Evolutionary conservation across 345 rosid species (phyloP).

Genomic region (Eucalyptus tenuipes): DNA sequence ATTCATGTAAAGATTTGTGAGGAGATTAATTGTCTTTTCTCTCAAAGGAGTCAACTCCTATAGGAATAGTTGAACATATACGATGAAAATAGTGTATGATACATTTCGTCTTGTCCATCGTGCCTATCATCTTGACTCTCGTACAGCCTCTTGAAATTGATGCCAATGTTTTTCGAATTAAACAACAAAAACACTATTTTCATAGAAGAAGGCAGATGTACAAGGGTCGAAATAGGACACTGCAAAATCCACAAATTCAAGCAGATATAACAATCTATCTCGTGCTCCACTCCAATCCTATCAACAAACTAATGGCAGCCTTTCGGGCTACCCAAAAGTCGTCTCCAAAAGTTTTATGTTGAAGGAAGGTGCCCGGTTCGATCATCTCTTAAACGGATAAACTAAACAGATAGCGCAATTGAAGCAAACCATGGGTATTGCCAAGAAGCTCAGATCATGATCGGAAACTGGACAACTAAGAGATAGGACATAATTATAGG

Average conservation of each 20-base stretch:
- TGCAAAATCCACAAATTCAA: not conserved
- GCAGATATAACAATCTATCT: too few species aligned
- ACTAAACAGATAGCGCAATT: not conserved
- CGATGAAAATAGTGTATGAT: constrained; percentile 67
- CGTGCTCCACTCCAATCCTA: not conserved
- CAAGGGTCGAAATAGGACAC: not conserved
- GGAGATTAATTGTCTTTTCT: too few species aligned
- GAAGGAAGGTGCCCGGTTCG: not conserved
- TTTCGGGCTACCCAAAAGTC: not conserved
- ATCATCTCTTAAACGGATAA: not conserved
- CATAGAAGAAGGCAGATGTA: not conserved
- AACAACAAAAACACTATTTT: not conserved
- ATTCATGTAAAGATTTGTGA: too few species aligned
- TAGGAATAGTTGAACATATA: constrained; percentile 27
- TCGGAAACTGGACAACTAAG: not conserved
- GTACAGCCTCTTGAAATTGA: constrained; percentile 45
- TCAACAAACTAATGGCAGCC: not conserved
- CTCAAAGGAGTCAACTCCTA: too few species aligned
- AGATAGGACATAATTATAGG: too few species aligned
- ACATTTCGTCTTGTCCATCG: constrained; percentile 32
- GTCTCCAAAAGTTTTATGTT: too few species aligned
- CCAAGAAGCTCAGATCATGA: not conserved
- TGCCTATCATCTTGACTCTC: constrained; percentile 42
- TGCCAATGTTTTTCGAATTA: not conserved
- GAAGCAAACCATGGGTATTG: not conserved